A percentile compares a stretch with the other conserved stretches of the same genome.
Evolutionary conservation across 345 rosid species (phyloP).

Genomic region (Rhodomyrtus tomentosa): DNA sequence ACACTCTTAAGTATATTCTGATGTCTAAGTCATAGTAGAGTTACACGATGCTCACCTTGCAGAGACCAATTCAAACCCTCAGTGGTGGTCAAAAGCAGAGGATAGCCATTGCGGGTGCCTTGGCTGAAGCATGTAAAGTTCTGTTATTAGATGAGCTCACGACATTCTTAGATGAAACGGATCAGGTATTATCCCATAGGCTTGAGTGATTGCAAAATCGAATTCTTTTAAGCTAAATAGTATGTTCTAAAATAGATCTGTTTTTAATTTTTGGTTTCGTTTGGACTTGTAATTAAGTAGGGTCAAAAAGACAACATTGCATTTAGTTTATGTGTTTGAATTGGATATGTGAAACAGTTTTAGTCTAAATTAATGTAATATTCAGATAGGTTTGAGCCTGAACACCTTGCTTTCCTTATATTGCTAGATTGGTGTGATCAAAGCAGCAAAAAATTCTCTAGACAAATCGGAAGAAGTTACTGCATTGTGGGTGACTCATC

Average conservation of each 20-base stretch:
- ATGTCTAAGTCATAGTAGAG: neutral
- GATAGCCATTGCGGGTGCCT: constrained; percentile 93
- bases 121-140: constrained; percentile 91
- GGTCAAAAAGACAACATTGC: neutral
- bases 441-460: constrained; percentile 58
- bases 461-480: constrained; percentile 55
- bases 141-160: constrained; percentile 87
- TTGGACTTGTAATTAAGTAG: neutral
- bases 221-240: neutral
- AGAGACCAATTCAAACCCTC: constrained; percentile 94
- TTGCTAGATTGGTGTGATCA: constrained; percentile 71
- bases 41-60: constrained; percentile 7
- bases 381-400: neutral
- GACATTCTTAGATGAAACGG: constrained; percentile 75
- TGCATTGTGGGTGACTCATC: constrained; percentile 90
- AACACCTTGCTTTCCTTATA: neutral
- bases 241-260: neutral
- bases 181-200: constrained; percentile 38
- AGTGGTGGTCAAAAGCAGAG: constrained; percentile 98
- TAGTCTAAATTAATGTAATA: neutral
- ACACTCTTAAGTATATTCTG: neutral
- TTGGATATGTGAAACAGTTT: neutral
- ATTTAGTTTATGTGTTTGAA: neutral
- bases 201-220: neutral
- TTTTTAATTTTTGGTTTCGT: neutral